These are phyloP conservation scores for Linum lewisii DNA, from an alignment of 345 rosid genomes.

Conservation along the genomic window DNA sequence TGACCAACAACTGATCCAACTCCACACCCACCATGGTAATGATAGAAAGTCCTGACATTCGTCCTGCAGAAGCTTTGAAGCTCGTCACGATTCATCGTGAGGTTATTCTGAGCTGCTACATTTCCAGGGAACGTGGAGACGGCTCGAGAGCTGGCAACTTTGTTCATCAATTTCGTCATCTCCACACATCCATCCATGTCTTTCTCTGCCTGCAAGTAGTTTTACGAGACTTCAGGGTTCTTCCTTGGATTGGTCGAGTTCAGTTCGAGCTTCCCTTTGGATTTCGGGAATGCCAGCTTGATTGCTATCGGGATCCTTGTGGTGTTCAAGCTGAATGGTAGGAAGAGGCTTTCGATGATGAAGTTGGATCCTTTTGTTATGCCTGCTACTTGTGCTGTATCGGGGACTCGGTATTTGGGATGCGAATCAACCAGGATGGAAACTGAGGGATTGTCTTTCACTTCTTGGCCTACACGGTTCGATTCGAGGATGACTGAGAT, in stretches of 20 bases:
- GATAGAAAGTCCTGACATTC: slow-evolving; percentile 59
- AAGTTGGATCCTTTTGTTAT: slow-evolving; percentile 40
- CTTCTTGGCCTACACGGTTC: slow-evolving; percentile 37
- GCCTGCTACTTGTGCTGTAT: slow-evolving; percentile 65
- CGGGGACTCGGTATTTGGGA: slow-evolving; percentile 39
- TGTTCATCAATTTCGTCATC: slow-evolving; percentile 44
- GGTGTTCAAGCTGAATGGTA: slow-evolving; percentile 39
- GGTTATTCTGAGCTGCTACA: slow-evolving; percentile 18
- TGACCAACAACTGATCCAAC: slow-evolving; percentile 51
- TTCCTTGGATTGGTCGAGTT: slow-evolving; percentile 41
- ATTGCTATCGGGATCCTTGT: slow-evolving; percentile 41
- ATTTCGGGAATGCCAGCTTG: slow-evolving; percentile 57
- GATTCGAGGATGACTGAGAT: slow-evolving; percentile 33
- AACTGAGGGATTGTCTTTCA: slow-evolving; percentile 58
- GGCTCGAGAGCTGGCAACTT: slow-evolving; percentile 44
- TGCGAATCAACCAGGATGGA: slow-evolving; percentile 32
- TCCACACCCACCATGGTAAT: slow-evolving; percentile 59
- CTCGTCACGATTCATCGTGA: slow-evolving; percentile 24
- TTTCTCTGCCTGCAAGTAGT: slow-evolving; percentile 41
- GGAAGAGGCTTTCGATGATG: slow-evolving; percentile 45
- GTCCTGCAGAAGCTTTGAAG: slow-evolving; percentile 40
- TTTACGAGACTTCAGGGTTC: slow-evolving; percentile 60
- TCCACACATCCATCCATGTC: slow-evolving; percentile 44
- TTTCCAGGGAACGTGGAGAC: slow-evolving; percentile 37
- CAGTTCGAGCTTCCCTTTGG: slow-evolving; percentile 54